These are phyloP conservation scores for Fusarium sp. DNA, from an alignment of 2,329 filamentous ascomycete species.

Conservation along the genomic window DNA sequence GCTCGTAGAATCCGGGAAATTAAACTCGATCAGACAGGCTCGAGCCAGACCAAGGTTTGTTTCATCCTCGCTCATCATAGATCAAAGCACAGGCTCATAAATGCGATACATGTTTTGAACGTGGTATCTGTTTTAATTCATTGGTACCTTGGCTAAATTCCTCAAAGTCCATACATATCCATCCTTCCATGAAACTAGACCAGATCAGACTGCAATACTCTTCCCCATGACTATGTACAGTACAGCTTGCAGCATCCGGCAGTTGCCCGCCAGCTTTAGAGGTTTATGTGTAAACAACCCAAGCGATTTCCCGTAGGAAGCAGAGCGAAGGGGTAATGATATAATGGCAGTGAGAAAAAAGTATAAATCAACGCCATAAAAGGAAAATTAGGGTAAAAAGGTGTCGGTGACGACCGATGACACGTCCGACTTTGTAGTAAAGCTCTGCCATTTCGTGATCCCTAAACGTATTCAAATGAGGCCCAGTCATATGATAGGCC, in stretches of 20 bases:
- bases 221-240: constrained; percentile 37
- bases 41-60: constrained; percentile 13
- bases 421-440: constrained; percentile 32
- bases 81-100: background rate
- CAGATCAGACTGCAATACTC: constrained; percentile 31
- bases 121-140: constrained; percentile 32
- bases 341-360: constrained; percentile 1
- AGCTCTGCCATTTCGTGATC: constrained; percentile 19
- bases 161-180: constrained; percentile 9
- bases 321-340: constrained; percentile 16
- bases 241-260: constrained; percentile 38
- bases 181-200: constrained; percentile 17
- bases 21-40: constrained; percentile 23
- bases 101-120: constrained; percentile 8
- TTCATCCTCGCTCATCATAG: constrained; percentile 32
- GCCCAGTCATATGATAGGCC: background rate
- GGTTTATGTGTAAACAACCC: constrained; percentile 31
- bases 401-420: constrained; percentile 41
- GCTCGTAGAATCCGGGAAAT: constrained; percentile 2
- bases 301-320: constrained; percentile 12
- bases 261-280: constrained; percentile 41
- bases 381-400: constrained; percentile 32
- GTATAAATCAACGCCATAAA: constrained; percentile 35
- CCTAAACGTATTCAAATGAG: constrained; percentile 4
- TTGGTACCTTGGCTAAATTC: constrained; percentile 26